Conservation (phyloP, 306 rosid genomes). For the Begonia loranthoides region DNA sequence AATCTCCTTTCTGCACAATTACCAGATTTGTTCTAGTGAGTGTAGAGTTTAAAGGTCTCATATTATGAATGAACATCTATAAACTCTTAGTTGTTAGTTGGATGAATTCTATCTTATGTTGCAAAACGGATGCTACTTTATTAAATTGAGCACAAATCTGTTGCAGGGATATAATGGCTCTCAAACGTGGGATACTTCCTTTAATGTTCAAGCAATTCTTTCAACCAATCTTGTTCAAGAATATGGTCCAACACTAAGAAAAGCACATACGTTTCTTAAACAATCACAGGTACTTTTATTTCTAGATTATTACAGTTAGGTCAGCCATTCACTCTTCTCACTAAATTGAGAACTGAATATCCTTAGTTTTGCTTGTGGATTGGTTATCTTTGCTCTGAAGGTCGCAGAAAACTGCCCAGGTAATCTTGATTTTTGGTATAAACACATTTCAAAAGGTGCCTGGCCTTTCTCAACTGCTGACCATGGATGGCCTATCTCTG, state of each 20-base stretch:
- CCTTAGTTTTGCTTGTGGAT: background rate
- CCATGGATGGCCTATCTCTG: slow-evolving; percentile 98
- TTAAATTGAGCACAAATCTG: background rate
- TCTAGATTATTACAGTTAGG: background rate
- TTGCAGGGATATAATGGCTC: slow-evolving; percentile 12
- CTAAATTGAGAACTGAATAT: too few species aligned
- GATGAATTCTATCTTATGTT: background rate
- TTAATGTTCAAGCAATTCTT: slow-evolving; percentile 4
- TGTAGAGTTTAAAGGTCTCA: too few species aligned
- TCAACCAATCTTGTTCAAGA: background rate
- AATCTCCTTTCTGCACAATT: too few species aligned
- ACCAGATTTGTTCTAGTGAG: too few species aligned
- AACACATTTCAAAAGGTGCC: slow-evolving; percentile 71
- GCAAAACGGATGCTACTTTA: background rate
- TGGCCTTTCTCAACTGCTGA: slow-evolving; percentile 87
- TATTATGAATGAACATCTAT: too few species aligned
- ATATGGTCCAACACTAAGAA: background rate
- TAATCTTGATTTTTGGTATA: slow-evolving; percentile 42
- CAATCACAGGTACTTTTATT: slow-evolving; percentile 4
- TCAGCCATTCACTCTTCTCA: too few species aligned
- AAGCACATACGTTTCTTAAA: slow-evolving; percentile 3
- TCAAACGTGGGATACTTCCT: slow-evolving; percentile 2
- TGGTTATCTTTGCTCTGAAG: slow-evolving; percentile 15
- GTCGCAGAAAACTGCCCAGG: slow-evolving; percentile 39
- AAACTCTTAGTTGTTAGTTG: too few species aligned